These are phyloP conservation scores for Blastomyces percursus DNA, from an alignment of 2,329 filamentous ascomycete species.

Conservation along the genomic window DNA sequence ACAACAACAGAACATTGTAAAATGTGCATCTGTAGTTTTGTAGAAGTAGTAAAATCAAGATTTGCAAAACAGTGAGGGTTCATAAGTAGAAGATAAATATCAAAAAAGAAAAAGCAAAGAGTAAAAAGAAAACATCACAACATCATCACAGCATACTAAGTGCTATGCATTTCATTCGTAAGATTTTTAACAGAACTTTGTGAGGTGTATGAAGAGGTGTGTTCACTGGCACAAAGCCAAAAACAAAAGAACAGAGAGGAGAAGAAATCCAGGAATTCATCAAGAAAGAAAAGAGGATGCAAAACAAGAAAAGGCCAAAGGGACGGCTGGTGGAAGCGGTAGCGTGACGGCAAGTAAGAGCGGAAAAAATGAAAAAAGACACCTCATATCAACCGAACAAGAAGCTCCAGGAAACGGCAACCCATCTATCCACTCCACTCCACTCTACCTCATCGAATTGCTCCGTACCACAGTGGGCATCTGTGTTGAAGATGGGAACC, in stretches of 20 bases:
- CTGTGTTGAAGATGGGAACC: slow-evolving; percentile 11
- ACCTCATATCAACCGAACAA: background rate
- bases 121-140: slow-evolving; percentile 25
- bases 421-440: background rate
- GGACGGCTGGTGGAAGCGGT: background rate
- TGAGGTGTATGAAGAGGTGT: background rate
- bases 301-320: too few species aligned
- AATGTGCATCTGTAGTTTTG: background rate
- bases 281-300: too few species aligned
- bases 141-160: slow-evolving; percentile 18
- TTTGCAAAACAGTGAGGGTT: background rate
- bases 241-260: background rate
- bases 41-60: background rate
- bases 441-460: slow-evolving; percentile 26
- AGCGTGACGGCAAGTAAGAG: background rate
- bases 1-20: background rate
- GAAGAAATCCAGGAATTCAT: background rate
- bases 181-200: background rate
- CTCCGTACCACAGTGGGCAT: slow-evolving; percentile 31
- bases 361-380: background rate
- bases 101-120: slow-evolving; percentile 17
- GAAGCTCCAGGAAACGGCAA: background rate
- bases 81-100: slow-evolving; percentile 9
- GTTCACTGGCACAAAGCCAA: background rate
- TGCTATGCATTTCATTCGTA: background rate